Base-by-base conservation (phyloP, 495 filamentous ascomycete genomes). In the Aspergillus ostianus region DNA sequence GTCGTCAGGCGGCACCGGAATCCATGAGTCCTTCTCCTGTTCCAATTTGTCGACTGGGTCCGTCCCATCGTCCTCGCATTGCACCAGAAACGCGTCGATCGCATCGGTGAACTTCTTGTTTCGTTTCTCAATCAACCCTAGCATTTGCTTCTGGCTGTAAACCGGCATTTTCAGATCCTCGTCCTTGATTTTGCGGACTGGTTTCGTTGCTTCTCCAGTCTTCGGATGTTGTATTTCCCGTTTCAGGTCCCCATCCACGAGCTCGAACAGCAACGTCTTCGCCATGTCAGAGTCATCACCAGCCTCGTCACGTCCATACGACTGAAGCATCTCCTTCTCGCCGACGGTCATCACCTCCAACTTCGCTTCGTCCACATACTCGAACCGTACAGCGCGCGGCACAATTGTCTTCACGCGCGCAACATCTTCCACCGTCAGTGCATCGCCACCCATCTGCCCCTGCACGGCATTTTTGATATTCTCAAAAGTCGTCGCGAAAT, bases 121-220 rank as follows among this genome's bases (percentile, higher is more conserved):
- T 58, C 94, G 80, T 74, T 95, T 96, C 73, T 95, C 92, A 65
- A 98, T 98, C 63, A 97, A 70, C 53, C 79, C 81, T 69, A 88
- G 89, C 87, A 98, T 90, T 77, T 96, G 90, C 72, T 91, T 92
- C 77, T 96, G 92, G 58, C 90, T 91, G 72, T 84, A 96, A 18
- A 96, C 90, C 0, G 94, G 94, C 90, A 97, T 94, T 74, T 90
- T 95, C 68, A 97, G 64, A 55, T 92, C 85, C 64, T 97, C 92
- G 45, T 91, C 82, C 60, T 82, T 81, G 59, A 89, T 79, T 64
- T 80, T 85, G 57, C 82, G 80, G 21, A 72, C 81, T 3, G 90
- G 80, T 45, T 87, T 87, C 0, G 79, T 81, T 5, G 86, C 78
- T 66, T 92, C 88, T 8, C 88, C 89, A 5, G 87, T 91, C 63